Conservation (phyloP, 1,139 yeast genomes). For the Scheffersomyces illinoinensis region DNA sequence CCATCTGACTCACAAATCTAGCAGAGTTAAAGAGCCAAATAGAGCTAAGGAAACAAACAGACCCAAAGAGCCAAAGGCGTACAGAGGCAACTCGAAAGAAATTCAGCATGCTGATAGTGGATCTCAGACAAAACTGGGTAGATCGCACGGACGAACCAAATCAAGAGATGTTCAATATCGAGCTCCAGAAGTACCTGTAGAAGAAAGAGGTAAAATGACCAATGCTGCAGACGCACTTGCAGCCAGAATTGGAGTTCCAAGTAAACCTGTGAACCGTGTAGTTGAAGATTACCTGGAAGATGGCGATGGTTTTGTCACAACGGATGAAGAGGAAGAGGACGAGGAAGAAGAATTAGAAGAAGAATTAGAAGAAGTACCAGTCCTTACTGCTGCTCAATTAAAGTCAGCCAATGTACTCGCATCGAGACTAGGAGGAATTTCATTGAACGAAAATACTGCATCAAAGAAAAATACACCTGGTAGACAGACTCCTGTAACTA, state of each 20-base stretch:
- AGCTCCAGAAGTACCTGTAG: conserved; percentile 7
- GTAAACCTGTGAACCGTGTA: not conserved
- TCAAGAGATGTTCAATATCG: not conserved
- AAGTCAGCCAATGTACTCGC: conserved; percentile 17
- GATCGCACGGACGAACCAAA: not conserved
- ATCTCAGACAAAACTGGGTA: not conserved
- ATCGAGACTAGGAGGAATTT: conserved; percentile 18
- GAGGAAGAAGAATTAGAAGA: conserved; percentile 4
- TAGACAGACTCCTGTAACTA: not conserved
- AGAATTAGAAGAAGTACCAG: conserved; percentile 1
- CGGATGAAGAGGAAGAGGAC: conserved; percentile 7
- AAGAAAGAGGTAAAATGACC: conserved; percentile 18
- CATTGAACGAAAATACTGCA: not conserved
- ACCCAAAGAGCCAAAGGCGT: not conserved
- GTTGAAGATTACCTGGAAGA: not conserved
- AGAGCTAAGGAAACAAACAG: not conserved
- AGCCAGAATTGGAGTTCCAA: conserved; percentile 19
- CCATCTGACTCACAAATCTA: conserved; percentile 2
- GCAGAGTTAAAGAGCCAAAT: not conserved
- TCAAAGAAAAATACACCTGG: not conserved
- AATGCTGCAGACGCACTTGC: conserved; percentile 30
- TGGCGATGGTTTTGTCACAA: conserved; percentile 4
- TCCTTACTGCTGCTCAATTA: not conserved
- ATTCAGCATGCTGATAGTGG: not conserved
- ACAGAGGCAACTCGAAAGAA: not conserved